These are phyloP conservation scores for Daphne laureola DNA, from an alignment of 441 rosid species.

Conservation along the genomic window DNA sequence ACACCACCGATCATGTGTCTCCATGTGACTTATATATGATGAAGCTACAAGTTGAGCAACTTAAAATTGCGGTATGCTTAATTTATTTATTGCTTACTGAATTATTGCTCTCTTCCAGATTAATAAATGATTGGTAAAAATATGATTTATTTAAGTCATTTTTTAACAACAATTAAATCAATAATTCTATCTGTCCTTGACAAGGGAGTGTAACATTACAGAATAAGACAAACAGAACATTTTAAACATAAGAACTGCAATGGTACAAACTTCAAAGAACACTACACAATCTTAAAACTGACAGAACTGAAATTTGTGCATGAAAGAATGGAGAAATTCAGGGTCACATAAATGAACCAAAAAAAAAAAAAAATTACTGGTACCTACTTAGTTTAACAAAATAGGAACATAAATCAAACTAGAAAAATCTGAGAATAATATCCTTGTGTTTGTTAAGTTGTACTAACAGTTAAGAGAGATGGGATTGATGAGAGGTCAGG, in stretches of 20 bases:
- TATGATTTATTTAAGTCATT: too few relatives aligned
- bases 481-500: conserved; percentile 66
- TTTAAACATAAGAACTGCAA: conserved; percentile 3
- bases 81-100: too few relatives aligned
- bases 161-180: too few relatives aligned
- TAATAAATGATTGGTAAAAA: too few relatives aligned
- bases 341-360: conserved; percentile 2
- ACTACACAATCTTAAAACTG: conserved; percentile 6
- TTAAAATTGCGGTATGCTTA: too few relatives aligned
- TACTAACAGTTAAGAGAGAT: conserved; percentile 65
- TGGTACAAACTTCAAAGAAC: neutral
- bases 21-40: conserved; percentile 21
- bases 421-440: too few relatives aligned
- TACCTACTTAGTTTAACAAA: too few relatives aligned
- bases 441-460: conserved; percentile 22
- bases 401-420: too few relatives aligned
- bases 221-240: conserved; percentile 15
- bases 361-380: too few relatives aligned
- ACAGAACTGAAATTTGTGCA: neutral
- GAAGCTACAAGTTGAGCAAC: conserved; percentile 9
- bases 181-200: too few relatives aligned
- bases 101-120: too few relatives aligned
- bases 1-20: conserved; percentile 25
- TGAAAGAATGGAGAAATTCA: conserved; percentile 10
- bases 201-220: conserved; percentile 5